These are phyloP conservation scores for Blepharisma stoltei DNA, from an alignment of 73 alveolate species.

Conservation along the genomic window DNA sequence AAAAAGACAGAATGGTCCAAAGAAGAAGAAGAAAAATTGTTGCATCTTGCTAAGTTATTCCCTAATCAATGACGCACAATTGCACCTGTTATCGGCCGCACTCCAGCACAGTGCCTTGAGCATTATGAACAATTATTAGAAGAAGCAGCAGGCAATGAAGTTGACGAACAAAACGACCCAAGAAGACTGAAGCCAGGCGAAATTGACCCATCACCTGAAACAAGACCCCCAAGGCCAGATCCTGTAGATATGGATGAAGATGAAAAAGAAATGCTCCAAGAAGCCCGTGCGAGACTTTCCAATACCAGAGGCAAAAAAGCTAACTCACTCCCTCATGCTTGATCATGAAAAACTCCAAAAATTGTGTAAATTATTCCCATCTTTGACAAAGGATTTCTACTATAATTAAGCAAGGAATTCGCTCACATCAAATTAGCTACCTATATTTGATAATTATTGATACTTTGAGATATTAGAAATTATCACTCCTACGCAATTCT, in stretches of 20 bases:
- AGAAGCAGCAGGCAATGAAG: conserved; percentile 96
- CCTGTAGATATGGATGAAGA: conserved; percentile 99
- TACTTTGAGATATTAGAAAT: too few species aligned
- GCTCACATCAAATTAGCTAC: too few species aligned
- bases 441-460: too few species aligned
- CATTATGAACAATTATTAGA: conserved; percentile 97
- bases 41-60: conserved; percentile 97
- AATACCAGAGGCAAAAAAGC: conserved; percentile 99
- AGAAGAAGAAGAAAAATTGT: conserved; percentile 98
- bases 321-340: too few species aligned
- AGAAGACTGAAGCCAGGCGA: conserved; percentile 98
- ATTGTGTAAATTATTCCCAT: too few species aligned
- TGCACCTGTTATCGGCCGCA: conserved; percentile 98
- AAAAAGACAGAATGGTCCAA: conserved; percentile 98
- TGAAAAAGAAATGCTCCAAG: conserved; percentile 99
- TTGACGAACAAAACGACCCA: conserved; percentile 96
- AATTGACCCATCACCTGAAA: conserved; percentile 99
- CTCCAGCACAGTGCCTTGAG: conserved; percentile 98
- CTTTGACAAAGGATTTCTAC: too few species aligned
- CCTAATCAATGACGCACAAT: conserved; percentile 99
- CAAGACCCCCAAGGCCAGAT: conserved; percentile 99
- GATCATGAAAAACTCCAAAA: conserved; percentile 31
- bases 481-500: too few species aligned
- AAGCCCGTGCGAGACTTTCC: conserved; percentile 99
- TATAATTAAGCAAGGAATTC: too few species aligned